Evolutionary conservation across 805 yeast species (phyloP), one percentile per base, ranked within the genome.

Genomic region (Suhomyces vadensis): DNA sequence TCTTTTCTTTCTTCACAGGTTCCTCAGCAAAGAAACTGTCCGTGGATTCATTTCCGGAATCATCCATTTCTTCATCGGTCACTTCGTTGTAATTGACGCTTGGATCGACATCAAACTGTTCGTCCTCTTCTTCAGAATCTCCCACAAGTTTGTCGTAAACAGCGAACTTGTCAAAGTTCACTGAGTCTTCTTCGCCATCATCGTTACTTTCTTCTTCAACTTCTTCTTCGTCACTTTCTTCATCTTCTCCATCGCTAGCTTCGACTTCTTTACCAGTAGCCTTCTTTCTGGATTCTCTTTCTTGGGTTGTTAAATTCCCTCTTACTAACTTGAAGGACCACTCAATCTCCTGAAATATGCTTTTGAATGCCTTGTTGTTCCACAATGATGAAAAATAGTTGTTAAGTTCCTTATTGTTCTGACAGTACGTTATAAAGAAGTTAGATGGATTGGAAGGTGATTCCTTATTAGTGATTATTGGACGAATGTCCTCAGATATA

Each of bases 41-140:
- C 42, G 45, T 24, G 5, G 39, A 39, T 6, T 27, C 37, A 6
- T 11, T 10, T 4, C 27, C 41, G 19, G 41, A 35, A 8, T 20
- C 44, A 9, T 58, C 69, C 5, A 55, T 64, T 48, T 82, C 87
- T 49, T 79, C 83, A 57, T 85, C 91, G 0, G 90, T 83, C 4
- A 82, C 73, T 55, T 79, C 78, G 54, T 79, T 79, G 54, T 83
- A 78, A 53, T 80, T 64, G 5, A 74, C 59, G 8, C 58, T 54
- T 6, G 72, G 68, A 46, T 73, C 65, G 4, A 61, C 46, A 33
- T 53, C 65, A 6, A 56, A 56, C 13, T 51, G 56, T 35, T 56
- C 63, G 9, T 49, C 54, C 23, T 74, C 79, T 23, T 69, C 77
- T 37, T 71, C 77, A 1, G 75, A 67, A 8, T 67, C 79, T 3